Evolutionary conservation across 495 filamentous ascomycete species (phyloP), one percentile per base, ranked within the genome.

Genomic region (Aspergillus nanangensis): DNA sequence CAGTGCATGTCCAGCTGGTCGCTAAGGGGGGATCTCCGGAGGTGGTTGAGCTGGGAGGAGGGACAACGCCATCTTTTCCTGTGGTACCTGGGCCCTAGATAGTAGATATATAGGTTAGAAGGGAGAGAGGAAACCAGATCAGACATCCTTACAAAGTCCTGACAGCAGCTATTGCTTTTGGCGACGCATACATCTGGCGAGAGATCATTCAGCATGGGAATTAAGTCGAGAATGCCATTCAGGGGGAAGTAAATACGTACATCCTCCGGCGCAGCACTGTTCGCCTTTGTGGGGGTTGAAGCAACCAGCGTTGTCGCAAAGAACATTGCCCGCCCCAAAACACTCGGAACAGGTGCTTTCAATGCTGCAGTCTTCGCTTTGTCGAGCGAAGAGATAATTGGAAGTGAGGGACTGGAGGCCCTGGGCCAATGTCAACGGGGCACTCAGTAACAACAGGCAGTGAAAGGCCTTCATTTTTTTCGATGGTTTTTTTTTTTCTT

Each of bases 241-340:
- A 29, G 18, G 21, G 5, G 14, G 31, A 21, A 11, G 35, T 35
- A n/a, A 19, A 17, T 8, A 20, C 46, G 15, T 42, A 48, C 46
- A 19, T 14, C 46, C 46, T 20, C 22, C 39, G 19, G 42, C 38
- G 32, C 46, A 49, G 39, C 46, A 49, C 14, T 43, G 27, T 17
- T 49, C 29, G 27, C 39, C 39, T 13, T 38, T 31, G 24, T 42
- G 31, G 8, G 46, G 46, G 15, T 49, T 43, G 31, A 49, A 49
- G 15, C 46, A 43, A 3, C 38, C 46, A 18, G 39, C 32, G 8
- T 43, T 38, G 31, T 49, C 46, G 18, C 46, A 49, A 9, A 49
- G 29, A 2, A 42, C 29, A 38, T 49, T 36, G 13, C 46, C 46
- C 3, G 8, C 8, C 1, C 46, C 46, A 21, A 36, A 49, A 17